A percentile compares a stretch with the other conserved stretches of the same genome.
phyloP scores from a whole-genome alignment of 768 basidiomycete species.

The Ephemerocybe angulata region DNA sequence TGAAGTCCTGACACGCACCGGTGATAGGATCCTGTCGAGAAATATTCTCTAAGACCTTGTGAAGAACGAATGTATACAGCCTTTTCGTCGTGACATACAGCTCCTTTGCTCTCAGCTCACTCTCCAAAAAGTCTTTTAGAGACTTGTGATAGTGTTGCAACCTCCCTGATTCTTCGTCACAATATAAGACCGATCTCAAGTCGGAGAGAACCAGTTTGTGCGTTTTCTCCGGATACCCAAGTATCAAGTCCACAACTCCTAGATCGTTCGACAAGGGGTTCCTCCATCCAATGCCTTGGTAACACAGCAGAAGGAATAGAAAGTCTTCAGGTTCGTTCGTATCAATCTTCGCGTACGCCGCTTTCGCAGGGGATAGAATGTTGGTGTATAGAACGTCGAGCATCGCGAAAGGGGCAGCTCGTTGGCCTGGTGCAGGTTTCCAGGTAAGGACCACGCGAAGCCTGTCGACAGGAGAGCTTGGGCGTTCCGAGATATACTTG shows the following conservation, averaged over 20 bases:
- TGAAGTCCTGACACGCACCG: too few species aligned
- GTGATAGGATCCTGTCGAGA: too few species aligned
- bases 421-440: background rate
- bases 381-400: constrained; percentile 7
- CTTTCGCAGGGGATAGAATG: constrained; percentile 1
- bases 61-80: too few species aligned
- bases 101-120: too few species aligned
- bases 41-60: too few species aligned
- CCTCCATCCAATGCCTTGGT: background rate
- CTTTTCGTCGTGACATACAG: too few species aligned
- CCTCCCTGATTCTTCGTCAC: too few species aligned
- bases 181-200: too few species aligned
- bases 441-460: background rate
- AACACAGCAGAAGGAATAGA: background rate
- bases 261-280: background rate
- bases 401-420: background rate
- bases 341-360: background rate
- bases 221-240: background rate
- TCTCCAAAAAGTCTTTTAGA: too few species aligned
- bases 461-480: background rate
- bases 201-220: background rate
- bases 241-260: background rate
- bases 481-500: constrained; percentile 14
- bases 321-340: background rate
- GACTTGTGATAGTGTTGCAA: too few species aligned